These are phyloP conservation scores for Solanum chiquidenum DNA, from an alignment of 257 asterid species.

Conservation along the genomic window DNA sequence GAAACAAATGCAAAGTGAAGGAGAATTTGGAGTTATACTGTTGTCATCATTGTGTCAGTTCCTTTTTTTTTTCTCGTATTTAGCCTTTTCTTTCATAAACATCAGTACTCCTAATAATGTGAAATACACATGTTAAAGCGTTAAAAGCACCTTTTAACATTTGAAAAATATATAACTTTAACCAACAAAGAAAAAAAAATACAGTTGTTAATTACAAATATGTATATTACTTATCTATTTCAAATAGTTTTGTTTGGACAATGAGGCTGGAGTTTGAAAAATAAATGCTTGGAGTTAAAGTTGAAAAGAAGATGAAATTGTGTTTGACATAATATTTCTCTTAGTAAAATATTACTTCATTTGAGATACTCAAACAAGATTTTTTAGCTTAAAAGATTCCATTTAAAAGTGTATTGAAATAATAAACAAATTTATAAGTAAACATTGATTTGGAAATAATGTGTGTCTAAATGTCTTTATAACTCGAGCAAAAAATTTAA, in stretches of 20 bases:
- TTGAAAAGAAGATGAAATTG: neutral
- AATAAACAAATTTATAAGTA: neutral
- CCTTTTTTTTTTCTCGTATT: neutral
- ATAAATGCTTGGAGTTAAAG: neutral
- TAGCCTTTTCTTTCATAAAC: neutral
- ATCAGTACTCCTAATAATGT: neutral
- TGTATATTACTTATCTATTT: neutral
- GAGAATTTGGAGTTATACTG: neutral
- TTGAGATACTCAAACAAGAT: neutral
- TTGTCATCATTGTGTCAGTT: neutral
- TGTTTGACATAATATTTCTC: neutral
- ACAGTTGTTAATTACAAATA: neutral
- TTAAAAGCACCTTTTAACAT: neutral
- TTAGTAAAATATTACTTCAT: neutral
- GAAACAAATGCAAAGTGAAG: neutral
- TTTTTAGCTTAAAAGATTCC: neutral
- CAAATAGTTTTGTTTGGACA: neutral
- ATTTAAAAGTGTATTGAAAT: neutral
- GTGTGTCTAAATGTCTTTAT: neutral
- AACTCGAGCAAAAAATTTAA: neutral
- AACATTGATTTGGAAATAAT: neutral
- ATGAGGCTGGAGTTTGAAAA: neutral
- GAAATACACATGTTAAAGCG: neutral
- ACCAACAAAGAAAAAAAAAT: neutral
- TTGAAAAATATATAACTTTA: neutral